A percentile compares a stretch with the other conserved stretches of the same genome.
Evolutionary conservation across 306 rosid genomes (phyloP).

Genomic region (Astragalus glycyphyllos): DNA sequence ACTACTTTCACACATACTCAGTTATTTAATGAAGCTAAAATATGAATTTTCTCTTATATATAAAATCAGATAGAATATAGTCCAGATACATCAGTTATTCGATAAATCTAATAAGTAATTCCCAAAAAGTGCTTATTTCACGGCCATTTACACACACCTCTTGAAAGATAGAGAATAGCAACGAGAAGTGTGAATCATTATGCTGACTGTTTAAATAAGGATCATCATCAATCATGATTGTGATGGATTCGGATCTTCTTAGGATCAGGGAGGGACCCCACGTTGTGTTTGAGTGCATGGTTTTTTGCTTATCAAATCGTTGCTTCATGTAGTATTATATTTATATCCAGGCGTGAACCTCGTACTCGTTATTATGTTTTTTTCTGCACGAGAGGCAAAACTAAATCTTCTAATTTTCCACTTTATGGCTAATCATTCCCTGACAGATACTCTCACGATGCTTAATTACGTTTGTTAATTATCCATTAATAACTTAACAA

Average conservation of each 20-base stretch:
- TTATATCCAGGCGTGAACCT: conserved; percentile 48
- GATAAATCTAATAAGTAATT: too few relatives aligned
- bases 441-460: conserved; percentile 36
- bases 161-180: too few relatives aligned
- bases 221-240: background rate
- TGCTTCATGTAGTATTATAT: background rate
- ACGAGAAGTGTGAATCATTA: too few relatives aligned
- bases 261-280: conserved; percentile 49
- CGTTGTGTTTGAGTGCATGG: conserved; percentile 39
- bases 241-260: conserved; percentile 37
- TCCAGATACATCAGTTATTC: too few relatives aligned
- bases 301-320: conserved; percentile 15
- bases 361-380: conserved; percentile 44
- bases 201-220: background rate
- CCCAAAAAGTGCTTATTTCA: too few relatives aligned
- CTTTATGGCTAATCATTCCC: conserved; percentile 53
- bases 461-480: conserved; percentile 39
- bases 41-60: too few relatives aligned
- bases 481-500: conserved; percentile 27
- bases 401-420: conserved; percentile 53
- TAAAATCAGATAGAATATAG: too few relatives aligned
- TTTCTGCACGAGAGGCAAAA: conserved; percentile 16
- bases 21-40: too few relatives aligned
- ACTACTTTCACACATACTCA: too few relatives aligned
- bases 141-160: too few relatives aligned